These are phyloP conservation scores for Pyrrhoderma lamaoense DNA, from an alignment of 1,284 basidiomycete genomes.

Conservation along the genomic window DNA sequence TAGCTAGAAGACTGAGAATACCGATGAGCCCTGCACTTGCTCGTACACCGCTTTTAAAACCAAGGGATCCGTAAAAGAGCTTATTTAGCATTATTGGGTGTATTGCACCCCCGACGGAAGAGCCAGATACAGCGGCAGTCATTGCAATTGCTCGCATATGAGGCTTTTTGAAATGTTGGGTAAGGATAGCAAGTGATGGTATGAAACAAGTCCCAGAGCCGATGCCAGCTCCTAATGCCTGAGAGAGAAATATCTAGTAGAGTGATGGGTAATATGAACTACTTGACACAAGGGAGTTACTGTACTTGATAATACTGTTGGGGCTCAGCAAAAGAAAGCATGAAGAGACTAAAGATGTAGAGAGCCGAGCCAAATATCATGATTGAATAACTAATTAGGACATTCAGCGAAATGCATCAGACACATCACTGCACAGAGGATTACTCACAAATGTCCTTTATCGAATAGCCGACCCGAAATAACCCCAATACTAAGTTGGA, in stretches of 20 bases:
- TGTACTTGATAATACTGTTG: slow-evolving; percentile 37
- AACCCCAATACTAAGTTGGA: slow-evolving; percentile 9
- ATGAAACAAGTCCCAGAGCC: slow-evolving; percentile 19
- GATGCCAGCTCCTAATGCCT: slow-evolving; percentile 21
- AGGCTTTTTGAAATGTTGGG: slow-evolving; percentile 20
- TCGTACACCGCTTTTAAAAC: slow-evolving; percentile 23
- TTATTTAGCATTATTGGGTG: slow-evolving; percentile 28
- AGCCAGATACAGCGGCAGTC: slow-evolving; percentile 21
- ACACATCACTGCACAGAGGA: neutral
- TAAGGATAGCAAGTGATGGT: slow-evolving; percentile 18
- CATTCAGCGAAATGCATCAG: neutral
- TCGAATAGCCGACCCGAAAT: slow-evolving; percentile 14
- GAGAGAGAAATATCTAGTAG: slow-evolving; percentile 20
- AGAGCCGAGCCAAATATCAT: slow-evolving; percentile 32
- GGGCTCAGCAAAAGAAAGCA: slow-evolving; percentile 36
- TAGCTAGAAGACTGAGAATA: slow-evolving; percentile 23
- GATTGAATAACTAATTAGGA: slow-evolving; percentile 29
- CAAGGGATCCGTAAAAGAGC: slow-evolving; percentile 17
- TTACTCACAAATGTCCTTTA: slow-evolving; percentile 13
- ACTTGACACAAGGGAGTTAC: slow-evolving; percentile 25
- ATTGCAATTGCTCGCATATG: slow-evolving; percentile 19
- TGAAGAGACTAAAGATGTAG: slow-evolving; percentile 36
- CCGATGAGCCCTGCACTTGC: slow-evolving; percentile 26
- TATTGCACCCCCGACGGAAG: slow-evolving; percentile 24
- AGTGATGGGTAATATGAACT: slow-evolving; percentile 20